These are phyloP conservation scores for Penicillium alfredii DNA, from an alignment of 495 filamentous ascomycete genomes.

Conservation along the genomic window DNA sequence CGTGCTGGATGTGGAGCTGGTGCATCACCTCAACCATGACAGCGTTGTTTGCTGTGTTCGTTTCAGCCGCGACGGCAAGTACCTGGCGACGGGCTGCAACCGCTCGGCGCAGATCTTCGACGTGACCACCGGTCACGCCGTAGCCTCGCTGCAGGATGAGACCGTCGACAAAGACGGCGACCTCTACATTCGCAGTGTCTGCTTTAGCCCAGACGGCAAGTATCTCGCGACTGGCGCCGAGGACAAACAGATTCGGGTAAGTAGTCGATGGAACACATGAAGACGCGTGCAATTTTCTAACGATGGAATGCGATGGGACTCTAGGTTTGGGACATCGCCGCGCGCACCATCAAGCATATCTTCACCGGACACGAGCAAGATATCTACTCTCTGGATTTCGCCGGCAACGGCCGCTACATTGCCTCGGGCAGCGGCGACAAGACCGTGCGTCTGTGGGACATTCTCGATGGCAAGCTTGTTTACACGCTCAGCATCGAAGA, in stretches of 20 bases:
- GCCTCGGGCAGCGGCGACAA: conserved; percentile 84
- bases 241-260: conserved; percentile 84
- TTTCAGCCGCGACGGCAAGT: conserved; percentile 84
- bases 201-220: conserved; percentile 86
- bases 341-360: conserved; percentile 68
- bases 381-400: conserved; percentile 90
- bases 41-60: conserved; percentile 89
- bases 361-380: conserved; percentile 87
- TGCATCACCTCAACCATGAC: conserved; percentile 80
- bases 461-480: conserved; percentile 65
- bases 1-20: conserved; percentile 76
- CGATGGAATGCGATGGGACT: conserved; percentile 1
- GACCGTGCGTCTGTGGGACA: conserved; percentile 86
- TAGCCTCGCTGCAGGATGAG: conserved; percentile 77
- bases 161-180: conserved; percentile 77
- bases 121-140: conserved; percentile 68
- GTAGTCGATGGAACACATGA: conserved; percentile 20
- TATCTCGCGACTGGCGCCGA: conserved; percentile 86
- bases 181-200: conserved; percentile 85
- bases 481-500: conserved; percentile 81
- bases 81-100: conserved; percentile 85
- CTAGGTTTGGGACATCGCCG: conserved; percentile 83
- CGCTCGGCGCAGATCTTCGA: conserved; percentile 88
- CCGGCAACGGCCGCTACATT: conserved; percentile 79
- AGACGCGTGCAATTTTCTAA: conserved; percentile 1